These are phyloP conservation scores for Ulmus americana DNA, from an alignment of 331 rosid species.

Conservation along the genomic window DNA sequence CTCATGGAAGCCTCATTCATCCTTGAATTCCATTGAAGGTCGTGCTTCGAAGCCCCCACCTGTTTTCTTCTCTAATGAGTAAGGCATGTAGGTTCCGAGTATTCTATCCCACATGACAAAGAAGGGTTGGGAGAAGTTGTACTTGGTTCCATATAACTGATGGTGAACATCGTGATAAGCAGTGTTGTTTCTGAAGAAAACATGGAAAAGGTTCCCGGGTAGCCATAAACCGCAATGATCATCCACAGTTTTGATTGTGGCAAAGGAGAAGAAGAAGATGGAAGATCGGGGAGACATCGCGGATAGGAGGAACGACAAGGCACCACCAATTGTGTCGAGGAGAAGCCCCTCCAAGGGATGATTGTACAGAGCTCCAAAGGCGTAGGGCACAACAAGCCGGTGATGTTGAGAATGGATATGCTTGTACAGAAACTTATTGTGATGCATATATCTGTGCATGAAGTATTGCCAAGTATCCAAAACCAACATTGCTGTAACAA, in stretches of 20 bases:
- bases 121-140: slow-evolving; percentile 91
- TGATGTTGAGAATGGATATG: slow-evolving; percentile 89
- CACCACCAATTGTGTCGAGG: slow-evolving; percentile 87
- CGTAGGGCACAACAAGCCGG: slow-evolving; percentile 77
- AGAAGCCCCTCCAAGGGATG: slow-evolving; percentile 94
- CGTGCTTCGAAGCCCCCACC: slow-evolving; percentile 79
- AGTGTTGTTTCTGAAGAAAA: slow-evolving; percentile 68
- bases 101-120: slow-evolving; percentile 82
- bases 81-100: slow-evolving; percentile 88
- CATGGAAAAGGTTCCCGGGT: slow-evolving; percentile 84
- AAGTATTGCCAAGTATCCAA: slow-evolving; percentile 98
- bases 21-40: slow-evolving; percentile 57
- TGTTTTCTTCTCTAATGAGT: slow-evolving; percentile 64
- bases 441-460: slow-evolving; percentile 95
- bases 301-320: slow-evolving; percentile 78
- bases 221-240: slow-evolving; percentile 95
- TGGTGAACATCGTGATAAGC: slow-evolving; percentile 96
- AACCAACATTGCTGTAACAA: slow-evolving; percentile 70
- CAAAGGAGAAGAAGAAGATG: slow-evolving; percentile 93
- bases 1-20: slow-evolving; percentile 36
- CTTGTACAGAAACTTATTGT: slow-evolving; percentile 87
- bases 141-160: slow-evolving; percentile 90
- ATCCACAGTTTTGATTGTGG: slow-evolving; percentile 92
- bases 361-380: slow-evolving; percentile 88
- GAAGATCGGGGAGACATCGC: slow-evolving; percentile 88